These are phyloP conservation scores for Mortierella sp. DNA, from an alignment of 371 early-diverging fungal species.

Conservation along the genomic window DNA sequence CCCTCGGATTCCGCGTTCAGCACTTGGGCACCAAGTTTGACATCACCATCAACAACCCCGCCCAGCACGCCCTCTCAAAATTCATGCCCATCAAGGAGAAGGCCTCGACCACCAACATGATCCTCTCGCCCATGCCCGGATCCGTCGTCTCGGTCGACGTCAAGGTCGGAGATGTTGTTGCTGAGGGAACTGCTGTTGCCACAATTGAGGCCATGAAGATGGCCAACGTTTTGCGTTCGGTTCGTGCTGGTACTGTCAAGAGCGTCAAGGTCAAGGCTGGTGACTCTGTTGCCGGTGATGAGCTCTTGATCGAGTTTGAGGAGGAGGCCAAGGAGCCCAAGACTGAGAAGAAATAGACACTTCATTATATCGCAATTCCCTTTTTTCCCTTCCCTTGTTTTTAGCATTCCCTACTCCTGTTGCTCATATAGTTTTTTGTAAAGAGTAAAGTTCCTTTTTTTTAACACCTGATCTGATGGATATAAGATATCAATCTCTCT, in stretches of 20 bases:
- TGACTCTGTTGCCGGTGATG: constrained; percentile 86
- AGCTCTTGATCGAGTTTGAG: constrained; percentile 88
- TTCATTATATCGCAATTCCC: neutral
- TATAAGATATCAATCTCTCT: too few species aligned
- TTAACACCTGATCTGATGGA: neutral
- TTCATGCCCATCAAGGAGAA: constrained; percentile 86
- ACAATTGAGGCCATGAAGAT: constrained; percentile 99
- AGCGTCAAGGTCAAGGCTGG: constrained; percentile 83
- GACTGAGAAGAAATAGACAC: constrained; percentile 44
- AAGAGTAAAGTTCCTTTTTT: constrained; percentile 6
- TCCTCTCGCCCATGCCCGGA: constrained; percentile 96
- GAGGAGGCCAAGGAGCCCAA: constrained; percentile 59
- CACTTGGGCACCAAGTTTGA: constrained; percentile 90
- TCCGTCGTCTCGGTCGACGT: constrained; percentile 88
- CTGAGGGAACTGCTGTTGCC: constrained; percentile 89
- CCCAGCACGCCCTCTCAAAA: constrained; percentile 74
- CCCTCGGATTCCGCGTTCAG: constrained; percentile 86
- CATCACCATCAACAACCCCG: constrained; percentile 71
- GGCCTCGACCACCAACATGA: constrained; percentile 77
- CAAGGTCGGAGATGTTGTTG: constrained; percentile 85
- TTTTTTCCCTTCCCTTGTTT: neutral
- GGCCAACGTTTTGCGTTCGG: constrained; percentile 94
- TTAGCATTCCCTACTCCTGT: neutral
- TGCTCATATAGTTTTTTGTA: constrained; percentile 7
- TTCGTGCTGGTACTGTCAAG: constrained; percentile 85